Evolutionary conservation across 805 yeast genomes (phyloP).

Genomic region (Hanseniaspora guilliermondii): DNA sequence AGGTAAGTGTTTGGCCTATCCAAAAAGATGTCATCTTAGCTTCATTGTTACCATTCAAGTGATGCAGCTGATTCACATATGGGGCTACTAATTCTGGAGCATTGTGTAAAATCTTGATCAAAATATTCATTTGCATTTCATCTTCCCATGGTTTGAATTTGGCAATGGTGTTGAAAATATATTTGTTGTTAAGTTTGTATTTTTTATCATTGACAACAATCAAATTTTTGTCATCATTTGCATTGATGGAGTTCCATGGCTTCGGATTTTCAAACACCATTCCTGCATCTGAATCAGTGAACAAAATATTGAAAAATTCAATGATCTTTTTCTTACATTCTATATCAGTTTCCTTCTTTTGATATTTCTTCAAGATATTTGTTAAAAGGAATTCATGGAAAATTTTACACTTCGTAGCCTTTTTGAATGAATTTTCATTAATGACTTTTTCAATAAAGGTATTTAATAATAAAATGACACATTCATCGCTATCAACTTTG

Average conservation of each 20-base stretch:
- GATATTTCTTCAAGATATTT: slow-evolving; percentile 43
- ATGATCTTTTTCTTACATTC: slow-evolving; percentile 29
- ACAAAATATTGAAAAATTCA: slow-evolving; percentile 37
- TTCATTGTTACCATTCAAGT: slow-evolving; percentile 55
- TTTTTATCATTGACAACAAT: slow-evolving; percentile 37
- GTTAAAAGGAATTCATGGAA: slow-evolving; percentile 65
- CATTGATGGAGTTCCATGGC: slow-evolving; percentile 35
- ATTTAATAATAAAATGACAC: slow-evolving; percentile 32
- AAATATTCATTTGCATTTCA: slow-evolving; percentile 45
- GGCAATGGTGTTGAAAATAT: slow-evolving; percentile 49
- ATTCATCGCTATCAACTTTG: slow-evolving; percentile 39
- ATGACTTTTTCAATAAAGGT: slow-evolving; percentile 42
- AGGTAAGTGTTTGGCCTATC: slow-evolving; percentile 58
- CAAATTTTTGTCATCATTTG: slow-evolving; percentile 18
- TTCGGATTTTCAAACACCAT: slow-evolving; percentile 35
- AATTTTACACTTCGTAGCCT: slow-evolving; percentile 58
- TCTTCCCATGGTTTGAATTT: slow-evolving; percentile 75
- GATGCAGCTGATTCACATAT: slow-evolving; percentile 45
- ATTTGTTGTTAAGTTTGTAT: slow-evolving; percentile 55
- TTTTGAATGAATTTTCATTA: slow-evolving; percentile 48
- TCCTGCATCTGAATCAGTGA: slow-evolving; percentile 41
- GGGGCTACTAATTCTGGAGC: slow-evolving; percentile 66
- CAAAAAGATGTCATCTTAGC: slow-evolving; percentile 73
- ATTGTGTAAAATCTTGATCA: slow-evolving; percentile 36
- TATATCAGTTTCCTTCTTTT: slow-evolving; percentile 29